Conservation (phyloP, 805 yeast genomes). For the Teunomyces kruisii region DNA sequence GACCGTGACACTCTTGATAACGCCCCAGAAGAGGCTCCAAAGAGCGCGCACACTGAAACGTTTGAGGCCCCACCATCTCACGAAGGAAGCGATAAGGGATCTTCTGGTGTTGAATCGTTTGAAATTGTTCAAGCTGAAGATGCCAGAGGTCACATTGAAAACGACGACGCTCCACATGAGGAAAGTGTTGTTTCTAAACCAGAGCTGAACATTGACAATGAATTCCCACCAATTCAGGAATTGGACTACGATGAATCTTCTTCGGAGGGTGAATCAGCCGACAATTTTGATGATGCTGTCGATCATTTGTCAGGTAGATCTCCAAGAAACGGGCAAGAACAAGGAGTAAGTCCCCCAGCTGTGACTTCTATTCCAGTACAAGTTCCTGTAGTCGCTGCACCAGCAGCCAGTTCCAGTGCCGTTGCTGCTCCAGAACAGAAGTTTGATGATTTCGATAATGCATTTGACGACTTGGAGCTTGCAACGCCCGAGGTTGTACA, state of each 20-base stretch:
- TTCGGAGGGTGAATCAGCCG: constrained; percentile 35
- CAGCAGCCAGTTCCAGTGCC: background rate
- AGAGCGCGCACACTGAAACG: constrained; percentile 8
- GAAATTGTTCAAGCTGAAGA: constrained; percentile 55
- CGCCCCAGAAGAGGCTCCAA: constrained; percentile 21
- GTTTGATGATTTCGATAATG: constrained; percentile 34
- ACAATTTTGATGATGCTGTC: constrained; percentile 37
- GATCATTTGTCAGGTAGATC: constrained; percentile 20
- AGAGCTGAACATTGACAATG: constrained; percentile 32
- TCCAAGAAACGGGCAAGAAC: background rate
- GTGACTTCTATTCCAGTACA: too few species aligned
- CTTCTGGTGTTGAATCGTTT: constrained; percentile 52
- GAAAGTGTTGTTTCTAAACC: background rate
- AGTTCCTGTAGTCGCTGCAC: too few species aligned
- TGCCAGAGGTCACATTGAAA: constrained; percentile 22
- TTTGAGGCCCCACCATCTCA: constrained; percentile 1
- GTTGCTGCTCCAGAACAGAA: background rate
- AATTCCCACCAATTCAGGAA: constrained; percentile 64
- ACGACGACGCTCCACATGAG: background rate
- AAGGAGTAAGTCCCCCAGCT: too few species aligned
- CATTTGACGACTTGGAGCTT: constrained; percentile 39
- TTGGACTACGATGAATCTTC: constrained; percentile 51
- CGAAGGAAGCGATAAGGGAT: constrained; percentile 36
- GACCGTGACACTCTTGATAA: constrained; percentile 42
- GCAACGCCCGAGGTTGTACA: constrained; percentile 18